Percentiles rank a stretch among this genome's conserved stretches.
Evolutionary conservation across 306 rosid species (phyloP).

Genomic region (Senna siamea): DNA sequence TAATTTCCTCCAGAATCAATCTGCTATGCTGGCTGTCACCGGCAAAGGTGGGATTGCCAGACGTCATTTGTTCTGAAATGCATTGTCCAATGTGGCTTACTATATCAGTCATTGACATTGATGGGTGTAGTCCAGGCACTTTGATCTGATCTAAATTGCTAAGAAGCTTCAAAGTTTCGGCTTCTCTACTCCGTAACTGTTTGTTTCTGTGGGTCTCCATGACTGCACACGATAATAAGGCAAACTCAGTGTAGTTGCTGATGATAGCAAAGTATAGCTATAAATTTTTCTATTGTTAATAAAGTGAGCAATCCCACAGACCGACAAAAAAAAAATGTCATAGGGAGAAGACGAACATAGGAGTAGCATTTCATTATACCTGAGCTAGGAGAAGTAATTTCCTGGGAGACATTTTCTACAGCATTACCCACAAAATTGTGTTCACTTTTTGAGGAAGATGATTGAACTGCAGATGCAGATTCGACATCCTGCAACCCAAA

Average conservation of each 20-base stretch:
- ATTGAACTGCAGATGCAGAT: slow-evolving; percentile 64
- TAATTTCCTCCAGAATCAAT: slow-evolving; percentile 65
- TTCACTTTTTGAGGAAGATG: slow-evolving; percentile 65
- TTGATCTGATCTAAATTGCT: slow-evolving; percentile 61
- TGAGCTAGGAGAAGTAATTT: slow-evolving; percentile 65
- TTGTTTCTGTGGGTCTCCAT: slow-evolving; percentile 43
- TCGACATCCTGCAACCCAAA: slow-evolving; percentile 59
- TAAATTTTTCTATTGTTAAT: not conserved
- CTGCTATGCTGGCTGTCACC: slow-evolving; percentile 46
- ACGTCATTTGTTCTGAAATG: slow-evolving; percentile 61
- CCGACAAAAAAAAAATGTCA: not conserved
- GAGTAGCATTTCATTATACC: slow-evolving; percentile 46
- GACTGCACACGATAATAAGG: slow-evolving; percentile 33
- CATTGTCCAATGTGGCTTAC: slow-evolving; percentile 67
- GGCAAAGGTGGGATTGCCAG: slow-evolving; percentile 41
- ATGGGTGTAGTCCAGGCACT: slow-evolving; percentile 67
- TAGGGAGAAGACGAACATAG: not conserved
- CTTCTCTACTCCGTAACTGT: slow-evolving; percentile 47
- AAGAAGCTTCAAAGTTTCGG: slow-evolving; percentile 48
- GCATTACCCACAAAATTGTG: slow-evolving; percentile 49
- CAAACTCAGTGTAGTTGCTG: not conserved
- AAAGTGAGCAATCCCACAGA: not conserved
- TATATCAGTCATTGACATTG: slow-evolving; percentile 76
- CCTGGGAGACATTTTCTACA: slow-evolving; percentile 55
- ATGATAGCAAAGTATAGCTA: not conserved